phyloP scores from a whole-genome alignment of 768 basidiomycete genomes.

The Tylopilus felleus region DNA sequence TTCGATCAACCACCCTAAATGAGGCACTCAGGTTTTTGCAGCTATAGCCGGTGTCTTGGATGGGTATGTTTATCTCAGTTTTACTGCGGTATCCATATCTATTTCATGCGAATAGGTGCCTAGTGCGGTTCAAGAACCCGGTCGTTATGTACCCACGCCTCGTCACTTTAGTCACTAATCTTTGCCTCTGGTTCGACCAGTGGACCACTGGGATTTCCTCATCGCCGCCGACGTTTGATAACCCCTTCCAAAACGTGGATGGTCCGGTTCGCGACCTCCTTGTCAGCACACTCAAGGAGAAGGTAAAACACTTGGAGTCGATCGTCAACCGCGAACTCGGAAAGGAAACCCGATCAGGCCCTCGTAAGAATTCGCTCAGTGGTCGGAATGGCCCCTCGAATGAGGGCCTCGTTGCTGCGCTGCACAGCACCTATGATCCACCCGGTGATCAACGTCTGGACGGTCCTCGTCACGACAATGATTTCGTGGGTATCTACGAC shows the following conservation, averaged over 20 bases:
- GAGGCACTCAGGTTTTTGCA: constrained; percentile 43
- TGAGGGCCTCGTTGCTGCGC: constrained; percentile 39
- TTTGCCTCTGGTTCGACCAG: constrained; percentile 42
- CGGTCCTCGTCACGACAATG: constrained; percentile 70
- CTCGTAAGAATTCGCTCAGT: constrained; percentile 2
- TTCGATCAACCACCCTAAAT: constrained; percentile 12
- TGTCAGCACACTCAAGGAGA: constrained; percentile 27
- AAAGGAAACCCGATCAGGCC: constrained; percentile 28
- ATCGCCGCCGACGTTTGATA: constrained; percentile 42
- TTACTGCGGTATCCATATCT: constrained; percentile 16
- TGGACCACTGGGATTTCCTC: constrained; percentile 45
- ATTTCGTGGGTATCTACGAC: constrained; percentile 48
- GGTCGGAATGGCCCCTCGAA: constrained; percentile 3
- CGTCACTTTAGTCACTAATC: constrained; percentile 36
- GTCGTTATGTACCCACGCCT: constrained; percentile 46
- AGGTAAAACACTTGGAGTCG: constrained; percentile 31
- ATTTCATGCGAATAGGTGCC: constrained; percentile 36
- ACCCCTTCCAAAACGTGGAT: constrained; percentile 36
- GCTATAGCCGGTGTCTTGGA: constrained; percentile 46
- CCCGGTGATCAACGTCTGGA: constrained; percentile 48
- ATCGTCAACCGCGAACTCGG: constrained; percentile 53
- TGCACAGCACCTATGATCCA: constrained; percentile 45
- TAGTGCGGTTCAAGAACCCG: constrained; percentile 58
- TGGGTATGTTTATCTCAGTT: constrained; percentile 39
- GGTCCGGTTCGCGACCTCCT: constrained; percentile 38